Base-by-base conservation (phyloP, 176 grass and related monocot species). In the Tuctoria greenei region DNA sequence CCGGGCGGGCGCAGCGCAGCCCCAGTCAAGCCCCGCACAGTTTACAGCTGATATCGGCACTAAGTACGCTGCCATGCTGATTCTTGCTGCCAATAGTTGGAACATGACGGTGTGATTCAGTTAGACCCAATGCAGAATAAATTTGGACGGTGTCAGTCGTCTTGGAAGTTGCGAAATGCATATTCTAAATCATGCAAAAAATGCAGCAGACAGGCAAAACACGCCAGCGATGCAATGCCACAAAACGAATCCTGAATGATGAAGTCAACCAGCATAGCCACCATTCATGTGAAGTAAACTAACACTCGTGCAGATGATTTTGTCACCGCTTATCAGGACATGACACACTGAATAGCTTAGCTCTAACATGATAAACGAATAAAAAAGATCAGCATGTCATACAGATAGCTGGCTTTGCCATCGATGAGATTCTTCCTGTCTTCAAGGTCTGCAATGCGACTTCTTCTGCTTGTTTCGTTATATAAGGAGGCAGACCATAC, bases 391-490 rank as follows among this genome's bases (percentile, higher is more conserved):
- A 61, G 14, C 26, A 16, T 16, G 26, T 35, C 27, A 35, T 17
- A 34, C 7, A 68, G 34, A 67, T 60, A 44, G 69, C 18, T 79
- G 45, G 54, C 42, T 49, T 45, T 7, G 42, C 72, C 21, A 59
- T 51, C 25, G 5, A 42, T 41, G 69, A 79, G 73, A 79, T 84
- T 88, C 47, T 60, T 66, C 46, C 2, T 76, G 69, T 79, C 75
- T 54, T n/a, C n/a, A 27, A 6, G 37, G 5, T 38, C 15, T 57
- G 34, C 2, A 1, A 47, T 58, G 49, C 13, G 47, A 57, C 17
- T 20, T 13, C 58, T 76, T 66, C 45, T 8, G 17, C 25, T 40
- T 75, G 18, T 59, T 66, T 57, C 0, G 23, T 11, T 80, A 51
- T 80, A 70, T 65, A 72, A 41, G 66, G 39, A 61, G 76, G 23